Base-by-base conservation (phyloP, 2,329 filamentous ascomycete species). In the Zymoseptoria passerinii region DNA sequence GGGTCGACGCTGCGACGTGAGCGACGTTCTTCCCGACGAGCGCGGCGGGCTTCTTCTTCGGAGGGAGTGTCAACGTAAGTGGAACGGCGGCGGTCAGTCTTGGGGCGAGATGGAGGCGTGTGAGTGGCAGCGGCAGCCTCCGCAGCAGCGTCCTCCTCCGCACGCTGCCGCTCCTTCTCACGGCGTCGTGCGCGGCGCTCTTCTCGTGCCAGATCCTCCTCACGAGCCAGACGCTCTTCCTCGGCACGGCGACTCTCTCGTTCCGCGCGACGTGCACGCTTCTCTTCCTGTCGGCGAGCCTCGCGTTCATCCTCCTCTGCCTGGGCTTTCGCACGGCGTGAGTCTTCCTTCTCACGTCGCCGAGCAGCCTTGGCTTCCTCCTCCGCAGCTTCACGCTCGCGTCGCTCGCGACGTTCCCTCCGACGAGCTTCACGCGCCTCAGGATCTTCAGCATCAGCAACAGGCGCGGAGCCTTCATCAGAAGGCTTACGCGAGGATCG, bases 1-100 rank as follows among this genome's bases (percentile, higher is more conserved):
- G 71, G 71, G 50, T 73, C 74, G 8, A 71, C 70, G 51, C 70
- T 71, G 53, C 75, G 74, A 50, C 73, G 70, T 56, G 72, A 63
- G 44, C 74, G 73, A 28, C 76, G 74, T 53, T 78, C 76, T 61
- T 78, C 76, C 57, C 74, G 75, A 52, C 76, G 73, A 48, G 71
- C 65, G 8, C 70, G 65, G 44, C 71, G 69, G 23, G 68, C 65
- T 64, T 70, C 70, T 40, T 73, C 72, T 50, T 73, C 71, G 20
- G 68, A 67, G 40, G 27, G 66, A 61, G 52, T 64, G 58, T 57
- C 70, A 59, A 57, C 67, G 63, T 66, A 62, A 2, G 63, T 64
- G 5, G 68, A 67, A 10, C 68, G 63, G 35, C 69, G 59, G 16
- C 69, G 68, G 48, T 71, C 68, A 27, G 64, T 60, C 56, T 60